Base-by-base conservation (phyloP, 1,284 basidiomycete species). In the Caloboletus inedulis region DNA sequence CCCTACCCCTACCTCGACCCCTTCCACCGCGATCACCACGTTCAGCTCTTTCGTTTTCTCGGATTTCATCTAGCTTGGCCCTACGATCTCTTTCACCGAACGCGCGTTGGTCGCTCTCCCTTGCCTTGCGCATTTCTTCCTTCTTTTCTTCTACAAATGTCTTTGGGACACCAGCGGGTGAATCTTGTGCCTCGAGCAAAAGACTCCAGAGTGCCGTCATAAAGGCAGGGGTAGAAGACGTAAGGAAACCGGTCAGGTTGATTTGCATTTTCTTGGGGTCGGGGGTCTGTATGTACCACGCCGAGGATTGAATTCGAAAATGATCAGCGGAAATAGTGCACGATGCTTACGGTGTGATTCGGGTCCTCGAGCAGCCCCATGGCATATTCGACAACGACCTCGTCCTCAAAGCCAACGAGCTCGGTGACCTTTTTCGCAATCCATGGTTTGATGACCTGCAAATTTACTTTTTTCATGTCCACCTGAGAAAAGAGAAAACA, bases 211-310 rank as follows among this genome's bases (percentile, higher is more conserved):
- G 79, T 9, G 87, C 80, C 18, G 76, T 71, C 91, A 98, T 96
- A 71, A 99, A 98, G 0, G 78, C 72, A 0, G 89, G 76, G 0
- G 96, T 96, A 53, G 87, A 77, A 55, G 81, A 81, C 1, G 84
- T 86, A 54, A 99, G 80, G 70, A 99, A 99, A 13, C 96, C 96
- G 2, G 87, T 91, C 34, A 99, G 73, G 60, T 89, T 87, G 55
- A 98, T 93, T 72, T 98, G 95, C 87, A 98, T 93, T 74, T 90
- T 94, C 69, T 85, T 87, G 7, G 94, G 93, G 69, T 99, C 96
- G 5, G 93, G 92, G 7, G 80, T 84, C 91, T 94, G 56, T 18
- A 31, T 23, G 23, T 23, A 23, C 16, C 36, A 35, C 16, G 30
- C 47, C n/a, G 30, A 42, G 0, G 16, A 40, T 12, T 34, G 36